phyloP scores from a whole-genome alignment of 176 grass and related monocot genomes.

The Guadua angustifolia region DNA sequence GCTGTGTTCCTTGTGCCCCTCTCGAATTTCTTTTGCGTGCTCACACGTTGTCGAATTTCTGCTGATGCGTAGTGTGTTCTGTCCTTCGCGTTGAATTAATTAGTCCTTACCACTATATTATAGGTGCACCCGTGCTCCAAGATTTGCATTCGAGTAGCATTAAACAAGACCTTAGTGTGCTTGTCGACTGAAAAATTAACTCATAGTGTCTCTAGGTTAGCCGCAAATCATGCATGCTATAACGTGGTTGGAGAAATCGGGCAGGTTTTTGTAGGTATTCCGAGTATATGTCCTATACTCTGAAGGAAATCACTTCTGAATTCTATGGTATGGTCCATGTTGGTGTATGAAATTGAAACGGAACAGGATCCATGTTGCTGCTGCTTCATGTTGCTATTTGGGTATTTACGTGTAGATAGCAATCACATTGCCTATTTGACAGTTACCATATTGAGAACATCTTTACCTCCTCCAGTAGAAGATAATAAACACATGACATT shows the following conservation, averaged over 20 bases:
- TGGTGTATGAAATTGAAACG: background rate
- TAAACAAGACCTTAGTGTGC: background rate
- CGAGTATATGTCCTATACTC: background rate
- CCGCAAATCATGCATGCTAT: background rate
- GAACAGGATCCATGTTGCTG: background rate
- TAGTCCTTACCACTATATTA: background rate
- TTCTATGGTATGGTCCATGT: background rate
- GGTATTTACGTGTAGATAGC: background rate
- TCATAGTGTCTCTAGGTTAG: background rate
- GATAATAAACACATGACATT: background rate
- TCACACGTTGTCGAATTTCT: background rate
- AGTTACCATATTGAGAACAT: background rate
- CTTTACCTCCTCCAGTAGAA: background rate
- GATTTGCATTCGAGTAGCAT: background rate
- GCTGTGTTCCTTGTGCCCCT: background rate
- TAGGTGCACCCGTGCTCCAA: background rate
- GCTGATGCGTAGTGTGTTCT: background rate
- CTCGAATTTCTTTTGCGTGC: background rate
- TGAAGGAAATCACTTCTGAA: conserved; percentile 7
- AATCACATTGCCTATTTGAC: background rate
- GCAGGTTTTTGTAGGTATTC: background rate
- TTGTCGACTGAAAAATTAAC: background rate
- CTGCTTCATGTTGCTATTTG: background rate
- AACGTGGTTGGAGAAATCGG: background rate
- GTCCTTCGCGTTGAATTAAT: background rate